Base-by-base conservation (phyloP, 179 eudicot genomes). In the Drosera spatulata region DNA sequence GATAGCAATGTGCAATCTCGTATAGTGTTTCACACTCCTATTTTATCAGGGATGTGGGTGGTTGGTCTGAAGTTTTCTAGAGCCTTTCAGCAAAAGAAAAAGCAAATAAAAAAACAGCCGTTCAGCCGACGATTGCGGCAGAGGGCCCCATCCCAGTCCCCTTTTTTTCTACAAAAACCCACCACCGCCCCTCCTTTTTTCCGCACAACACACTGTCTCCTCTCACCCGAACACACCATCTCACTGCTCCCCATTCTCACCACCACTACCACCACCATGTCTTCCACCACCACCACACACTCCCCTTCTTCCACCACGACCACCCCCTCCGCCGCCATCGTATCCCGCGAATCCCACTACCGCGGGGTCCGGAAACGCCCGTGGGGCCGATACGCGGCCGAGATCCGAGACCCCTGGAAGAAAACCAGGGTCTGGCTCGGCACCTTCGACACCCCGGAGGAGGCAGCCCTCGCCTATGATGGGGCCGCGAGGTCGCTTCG, bases 181-280 rank as follows among this genome's bases (percentile, higher is more conserved):
- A 15, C 38, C 10, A 38, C 39, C n/a, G 10, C 58, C 15, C 41
- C 60, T 7, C 10, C 40, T 46, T 15, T 14, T 6, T 52, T 39
- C 44, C 58, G 79, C 64, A 80, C 77, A 67, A 80, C 81, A 61
- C 77, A 80, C 69, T 80, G 77, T 42, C 76, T 55, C 7, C 64
- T 46, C 1, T 55, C 64, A 0, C 49, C 50, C 5, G 41, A 58
- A 0, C 42, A 56, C 1, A 41, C 47, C 7, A 38, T 41, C 1
- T 50, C 12, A 4, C 53, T 50, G 12, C 13, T 10, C 53, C 53
- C 13, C 53, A 50, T 10, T 15, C 53, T 50, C 12, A n/a, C 55
- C 56, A 3, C 65, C 55, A 1, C 41, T 42, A 2, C 33, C 64
- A 2, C 22, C 53, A 10, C 10, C 53, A 22, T 22, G 33, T 22